These are phyloP conservation scores for Neckera pumila DNA, from an alignment of 225 moss, liverwort and hornwort species.

Conservation along the genomic window DNA sequence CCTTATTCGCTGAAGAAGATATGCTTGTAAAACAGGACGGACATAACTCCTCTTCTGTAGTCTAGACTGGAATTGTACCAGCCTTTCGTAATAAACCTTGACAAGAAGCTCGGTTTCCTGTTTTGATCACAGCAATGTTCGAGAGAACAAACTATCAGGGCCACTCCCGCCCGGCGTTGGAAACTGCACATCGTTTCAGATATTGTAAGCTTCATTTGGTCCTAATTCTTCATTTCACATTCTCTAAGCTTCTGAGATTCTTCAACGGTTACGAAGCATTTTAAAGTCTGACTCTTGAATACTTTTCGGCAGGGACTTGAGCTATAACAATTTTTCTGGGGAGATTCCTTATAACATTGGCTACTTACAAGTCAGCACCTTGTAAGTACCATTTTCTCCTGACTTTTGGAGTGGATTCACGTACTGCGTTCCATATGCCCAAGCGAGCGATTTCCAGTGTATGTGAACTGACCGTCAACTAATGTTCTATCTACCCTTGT, in stretches of 20 bases:
- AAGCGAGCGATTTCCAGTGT: background rate
- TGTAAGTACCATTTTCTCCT: slow-evolving; percentile 9
- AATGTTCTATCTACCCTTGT: background rate
- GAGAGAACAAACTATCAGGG: slow-evolving; percentile 35
- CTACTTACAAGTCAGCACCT: slow-evolving; percentile 41
- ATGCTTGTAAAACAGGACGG: background rate
- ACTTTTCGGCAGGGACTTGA: slow-evolving; percentile 22
- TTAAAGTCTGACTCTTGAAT: background rate
- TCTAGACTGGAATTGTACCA: background rate
- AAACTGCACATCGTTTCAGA: slow-evolving; percentile 40
- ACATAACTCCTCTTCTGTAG: background rate
- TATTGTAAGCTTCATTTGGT: slow-evolving; percentile 8
- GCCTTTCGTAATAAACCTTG: background rate
- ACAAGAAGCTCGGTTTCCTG: background rate
- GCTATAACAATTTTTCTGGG: slow-evolving; percentile 29
- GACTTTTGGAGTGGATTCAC: background rate
- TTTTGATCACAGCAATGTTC: slow-evolving; percentile 27
- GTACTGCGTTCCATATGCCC: background rate
- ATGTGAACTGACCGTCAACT: background rate
- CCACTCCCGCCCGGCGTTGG: slow-evolving; percentile 30
- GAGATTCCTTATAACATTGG: slow-evolving; percentile 45
- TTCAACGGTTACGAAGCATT: background rate
- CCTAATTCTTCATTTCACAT: background rate
- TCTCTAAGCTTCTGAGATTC: background rate
- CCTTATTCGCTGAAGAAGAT: background rate